Base-by-base conservation (phyloP, 371 early-diverging fungal species). In the Synchytrium microbalum region DNA sequence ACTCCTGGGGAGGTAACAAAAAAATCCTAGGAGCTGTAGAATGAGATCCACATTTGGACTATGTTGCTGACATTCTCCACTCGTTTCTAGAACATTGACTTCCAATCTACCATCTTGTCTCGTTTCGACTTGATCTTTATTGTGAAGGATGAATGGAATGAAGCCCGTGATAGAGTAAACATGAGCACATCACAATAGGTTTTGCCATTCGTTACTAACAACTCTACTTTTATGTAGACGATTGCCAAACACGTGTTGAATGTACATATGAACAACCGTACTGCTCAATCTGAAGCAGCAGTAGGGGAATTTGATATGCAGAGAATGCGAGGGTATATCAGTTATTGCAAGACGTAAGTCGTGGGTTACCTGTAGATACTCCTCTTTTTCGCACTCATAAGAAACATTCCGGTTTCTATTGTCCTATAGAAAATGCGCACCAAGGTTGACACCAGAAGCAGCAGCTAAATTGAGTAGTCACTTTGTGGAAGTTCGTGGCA, bases 121-220 rank as follows among this genome's bases (percentile, higher is more conserved):
- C 84, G 99, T 72, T 98, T 98, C 72, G 99, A 98, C 76, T 88
- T 91, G 85, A 96, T 98, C 63, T 98, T 96, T 70, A 92, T 98
- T 59, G 84, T 98, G 51, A 91, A 89, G 72, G 99, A 98, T 78
- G 88, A 89, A 69, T 89, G 90, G 65, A 86, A 90, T 68, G 86
- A 89, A 64, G 80, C 77, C 56, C 85, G 90, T 54, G 95, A 97
- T 78, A 81, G 84, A 78, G 78, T 79, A 78, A 72, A 74, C 56
- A 69, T 72, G 31, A n/a, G n/a, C n/a, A n/a, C n/a, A n/a, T n/a
- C n/a, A n/a, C n/a, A n/a, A n/a, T n/a, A n/a, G n/a, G n/a, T n/a
- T n/a, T n/a, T n/a, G n/a, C n/a, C n/a, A 64, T n/a, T 51, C 51
- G n/a, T 51, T n/a, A 51, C n/a, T 51, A 63, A 1, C 24, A 55